A percentile compares a stretch with the other conserved stretches of the same genome.
phyloP scores from a whole-genome alignment of 2,329 filamentous ascomycete genomes.

The Epichloe aotearoae region DNA sequence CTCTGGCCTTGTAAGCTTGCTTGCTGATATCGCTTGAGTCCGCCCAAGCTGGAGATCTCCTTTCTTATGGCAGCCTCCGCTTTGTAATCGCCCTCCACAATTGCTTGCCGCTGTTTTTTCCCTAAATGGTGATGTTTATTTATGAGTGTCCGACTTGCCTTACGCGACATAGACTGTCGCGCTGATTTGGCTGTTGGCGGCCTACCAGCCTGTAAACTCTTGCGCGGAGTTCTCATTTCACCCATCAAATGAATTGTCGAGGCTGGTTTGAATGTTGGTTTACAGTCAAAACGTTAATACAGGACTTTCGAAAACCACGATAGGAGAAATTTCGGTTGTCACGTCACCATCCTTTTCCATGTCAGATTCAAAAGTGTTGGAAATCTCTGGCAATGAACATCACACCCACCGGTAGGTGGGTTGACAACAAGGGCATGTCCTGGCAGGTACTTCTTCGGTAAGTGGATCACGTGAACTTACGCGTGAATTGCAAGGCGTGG shows the following conservation, averaged over 20 bases:
- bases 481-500: not conserved
- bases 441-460: too few relatives aligned
- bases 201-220: constrained; percentile 36
- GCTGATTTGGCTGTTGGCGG: constrained; percentile 38
- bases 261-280: not conserved
- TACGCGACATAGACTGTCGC: constrained; percentile 47
- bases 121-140: constrained; percentile 52
- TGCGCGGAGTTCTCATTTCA: constrained; percentile 29
- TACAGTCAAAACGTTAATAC: too few relatives aligned
- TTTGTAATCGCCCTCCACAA: constrained; percentile 34
- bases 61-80: constrained; percentile 32
- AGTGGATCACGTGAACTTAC: too few relatives aligned
- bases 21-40: constrained; percentile 49
- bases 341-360: too few relatives aligned
- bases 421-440: too few relatives aligned
- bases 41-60: constrained; percentile 45
- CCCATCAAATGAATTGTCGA: not conserved
- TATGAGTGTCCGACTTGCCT: constrained; percentile 50
- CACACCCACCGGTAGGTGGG: too few relatives aligned
- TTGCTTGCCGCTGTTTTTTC: constrained; percentile 46
- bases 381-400: too few relatives aligned
- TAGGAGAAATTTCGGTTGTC: too few relatives aligned
- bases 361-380: too few relatives aligned
- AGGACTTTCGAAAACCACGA: too few relatives aligned
- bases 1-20: constrained; percentile 58